phyloP scores from a whole-genome alignment of 2,329 filamentous ascomycete species.

The Colletotrichum sp. region DNA sequence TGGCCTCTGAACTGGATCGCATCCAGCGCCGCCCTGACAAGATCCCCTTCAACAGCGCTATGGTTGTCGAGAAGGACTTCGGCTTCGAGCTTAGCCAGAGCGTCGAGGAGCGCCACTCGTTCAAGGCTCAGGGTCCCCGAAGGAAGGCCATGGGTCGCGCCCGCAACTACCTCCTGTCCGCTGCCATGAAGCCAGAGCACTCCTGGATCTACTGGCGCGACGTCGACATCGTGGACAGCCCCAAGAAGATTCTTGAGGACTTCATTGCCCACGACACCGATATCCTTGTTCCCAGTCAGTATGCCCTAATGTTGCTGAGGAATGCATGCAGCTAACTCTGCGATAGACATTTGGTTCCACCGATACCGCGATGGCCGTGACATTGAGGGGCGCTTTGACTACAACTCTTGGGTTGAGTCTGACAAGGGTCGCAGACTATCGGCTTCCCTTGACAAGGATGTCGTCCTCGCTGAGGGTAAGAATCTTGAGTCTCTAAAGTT shows the following conservation, averaged over 20 bases:
- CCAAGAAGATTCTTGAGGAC: slow-evolving; percentile 87
- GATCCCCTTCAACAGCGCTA: slow-evolving; percentile 83
- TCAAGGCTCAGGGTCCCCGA: slow-evolving; percentile 85
- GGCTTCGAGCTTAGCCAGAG: slow-evolving; percentile 75
- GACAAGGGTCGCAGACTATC: slow-evolving; percentile 80
- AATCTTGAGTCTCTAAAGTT: neutral
- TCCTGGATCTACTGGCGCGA: slow-evolving; percentile 99
- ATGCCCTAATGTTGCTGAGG: neutral
- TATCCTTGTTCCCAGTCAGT: slow-evolving; percentile 91
- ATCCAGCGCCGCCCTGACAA: slow-evolving; percentile 83
- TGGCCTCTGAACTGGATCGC: slow-evolving; percentile 84
- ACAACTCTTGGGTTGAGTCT: slow-evolving; percentile 98
- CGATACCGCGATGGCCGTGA: slow-evolving; percentile 81
- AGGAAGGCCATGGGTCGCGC: slow-evolving; percentile 90
- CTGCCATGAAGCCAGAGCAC: slow-evolving; percentile 89
- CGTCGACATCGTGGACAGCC: slow-evolving; percentile 93
- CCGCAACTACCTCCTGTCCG: slow-evolving; percentile 86
- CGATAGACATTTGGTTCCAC: slow-evolving; percentile 93
- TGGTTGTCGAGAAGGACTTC: slow-evolving; percentile 92
- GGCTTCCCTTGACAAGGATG: slow-evolving; percentile 76
- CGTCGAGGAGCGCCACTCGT: slow-evolving; percentile 84
- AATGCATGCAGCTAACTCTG: slow-evolving; percentile 15
- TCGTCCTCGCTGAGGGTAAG: slow-evolving; percentile 87
- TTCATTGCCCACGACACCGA: slow-evolving; percentile 94
- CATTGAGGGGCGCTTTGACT: slow-evolving; percentile 97